Base-by-base conservation (phyloP, 2,329 filamentous ascomycete genomes). In the Monilinia laxa region DNA sequence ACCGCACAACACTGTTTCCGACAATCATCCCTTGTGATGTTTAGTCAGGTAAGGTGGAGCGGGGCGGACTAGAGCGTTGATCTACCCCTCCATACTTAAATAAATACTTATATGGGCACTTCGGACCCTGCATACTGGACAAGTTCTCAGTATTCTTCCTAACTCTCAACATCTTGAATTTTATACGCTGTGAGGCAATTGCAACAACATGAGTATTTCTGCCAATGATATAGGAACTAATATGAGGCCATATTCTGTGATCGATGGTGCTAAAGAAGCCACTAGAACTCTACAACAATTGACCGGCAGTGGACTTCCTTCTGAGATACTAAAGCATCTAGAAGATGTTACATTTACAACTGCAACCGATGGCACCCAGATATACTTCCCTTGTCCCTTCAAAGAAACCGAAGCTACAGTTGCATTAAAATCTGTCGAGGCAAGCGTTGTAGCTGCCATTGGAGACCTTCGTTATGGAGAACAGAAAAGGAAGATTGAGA, bases 391-490 rank as follows among this genome's bases (percentile, higher is more conserved):
- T 0, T 81, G 81, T 16, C 81, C 81, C 0, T 81, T 82, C 71
- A 81, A 82, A 57, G 80, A 82, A 70, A 81, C 80, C 0, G 81
- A 82, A 67, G 75, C 79, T 4, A 74, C 75, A 1, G 79, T 79
- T 9, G 81, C 81, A 0, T 70, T 82, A 23, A 82, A 82, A 66
- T 80, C 79, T 0, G 71, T 82, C 5, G 81, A 83, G 64, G 74
- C 72, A 42, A 68, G 82, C 51, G 80, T 85, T n/a, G 85, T 84
- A 3, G 83, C 83, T n/a, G 81, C 84, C 1, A 82, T 90, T 68
- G 84, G 83, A 12, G 80, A 87, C 73, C 75, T 89, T 35, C 79
- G 81, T 57, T 81, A 81, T 73, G 82, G 80, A n/a, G 70, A 75
- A 31, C 69, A 73, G 52, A 69, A 74, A 49, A 79, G 81, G 56